Evolutionary conservation across 2,329 filamentous ascomycete genomes (phyloP).

Genomic region (Cladophialophora carrionii): DNA sequence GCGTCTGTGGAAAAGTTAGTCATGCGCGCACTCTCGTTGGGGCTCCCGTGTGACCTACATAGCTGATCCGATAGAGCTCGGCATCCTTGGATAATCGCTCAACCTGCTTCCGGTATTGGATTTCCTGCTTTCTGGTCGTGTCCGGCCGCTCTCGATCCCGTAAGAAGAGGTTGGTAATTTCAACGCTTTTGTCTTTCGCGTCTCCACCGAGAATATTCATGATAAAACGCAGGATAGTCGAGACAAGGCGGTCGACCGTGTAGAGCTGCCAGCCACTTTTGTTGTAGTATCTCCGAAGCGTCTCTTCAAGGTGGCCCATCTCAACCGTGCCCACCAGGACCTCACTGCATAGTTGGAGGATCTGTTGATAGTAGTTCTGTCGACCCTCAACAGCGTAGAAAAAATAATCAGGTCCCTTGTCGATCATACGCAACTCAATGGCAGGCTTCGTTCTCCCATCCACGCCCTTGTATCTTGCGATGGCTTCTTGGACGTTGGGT

Average conservation of each 20-base stretch:
- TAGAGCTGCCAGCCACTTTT: constrained; percentile 91
- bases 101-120: constrained; percentile 86
- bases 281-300: constrained; percentile 87
- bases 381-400: constrained; percentile 68
- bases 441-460: constrained; percentile 68
- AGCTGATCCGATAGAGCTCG: constrained; percentile 86
- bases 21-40: constrained; percentile 17
- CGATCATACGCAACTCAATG: constrained; percentile 78
- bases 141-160: constrained; percentile 78
- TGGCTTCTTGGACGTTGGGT: constrained; percentile 70
- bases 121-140: constrained; percentile 86
- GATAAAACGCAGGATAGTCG: constrained; percentile 77
- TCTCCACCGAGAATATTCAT: constrained; percentile 68
- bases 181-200: constrained; percentile 87
- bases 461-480: constrained; percentile 66
- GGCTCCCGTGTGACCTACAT: constrained; percentile 64
- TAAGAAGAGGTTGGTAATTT: constrained; percentile 86
- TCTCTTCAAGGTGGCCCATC: constrained; percentile 81
- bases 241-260: constrained; percentile 85
- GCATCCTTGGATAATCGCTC: constrained; percentile 92
- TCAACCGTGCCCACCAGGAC: constrained; percentile 82
- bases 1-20: constrained; percentile 58
- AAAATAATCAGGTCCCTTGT: constrained; percentile 74
- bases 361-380: constrained; percentile 81
- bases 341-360: constrained; percentile 82